phyloP scores from a whole-genome alignment of 179 eudicot genomes.

The Nepenthes alata region DNA sequence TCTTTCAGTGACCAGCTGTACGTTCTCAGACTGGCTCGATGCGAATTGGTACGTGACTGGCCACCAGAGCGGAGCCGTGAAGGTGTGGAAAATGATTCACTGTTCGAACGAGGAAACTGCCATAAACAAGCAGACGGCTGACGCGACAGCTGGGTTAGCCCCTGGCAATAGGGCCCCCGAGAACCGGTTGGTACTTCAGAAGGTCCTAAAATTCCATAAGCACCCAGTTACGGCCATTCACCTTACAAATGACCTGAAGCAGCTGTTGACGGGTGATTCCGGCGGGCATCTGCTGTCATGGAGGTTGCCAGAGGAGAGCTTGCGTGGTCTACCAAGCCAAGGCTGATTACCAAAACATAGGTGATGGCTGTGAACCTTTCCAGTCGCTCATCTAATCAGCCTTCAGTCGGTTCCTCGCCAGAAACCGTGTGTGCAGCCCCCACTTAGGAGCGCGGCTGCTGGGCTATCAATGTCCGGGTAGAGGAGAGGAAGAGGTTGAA shows the following conservation, averaged over 20 bases:
- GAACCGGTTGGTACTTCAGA: constrained; percentile 62
- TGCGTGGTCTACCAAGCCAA: constrained; percentile 41
- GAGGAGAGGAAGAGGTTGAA: too few species aligned
- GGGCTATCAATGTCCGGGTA: too few species aligned
- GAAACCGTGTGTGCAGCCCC: too few species aligned
- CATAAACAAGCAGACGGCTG: constrained; percentile 25
- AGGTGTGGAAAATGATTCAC: constrained; percentile 90
- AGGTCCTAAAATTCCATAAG: constrained; percentile 74
- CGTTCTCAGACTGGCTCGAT: constrained; percentile 76
- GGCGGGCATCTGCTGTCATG: constrained; percentile 78
- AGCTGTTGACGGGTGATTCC: constrained; percentile 79
- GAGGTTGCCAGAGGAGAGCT: constrained; percentile 76
- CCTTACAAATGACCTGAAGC: constrained; percentile 67
- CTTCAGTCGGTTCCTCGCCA: too few species aligned
- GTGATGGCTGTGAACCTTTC: not conserved
- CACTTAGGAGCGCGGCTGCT: too few species aligned
- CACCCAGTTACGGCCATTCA: constrained; percentile 81
- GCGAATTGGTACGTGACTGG: constrained; percentile 89
- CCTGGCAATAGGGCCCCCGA: constrained; percentile 57
- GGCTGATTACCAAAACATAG: constrained; percentile 29
- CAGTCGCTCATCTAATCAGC: too few species aligned
- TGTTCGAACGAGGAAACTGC: constrained; percentile 31
- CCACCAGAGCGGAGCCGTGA: constrained; percentile 90
- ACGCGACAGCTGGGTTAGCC: constrained; percentile 29
- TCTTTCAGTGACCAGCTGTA: constrained; percentile 61